Conservation (phyloP, 1,284 basidiomycete species). For the Cutaneotrichosporon sp. region DNA sequence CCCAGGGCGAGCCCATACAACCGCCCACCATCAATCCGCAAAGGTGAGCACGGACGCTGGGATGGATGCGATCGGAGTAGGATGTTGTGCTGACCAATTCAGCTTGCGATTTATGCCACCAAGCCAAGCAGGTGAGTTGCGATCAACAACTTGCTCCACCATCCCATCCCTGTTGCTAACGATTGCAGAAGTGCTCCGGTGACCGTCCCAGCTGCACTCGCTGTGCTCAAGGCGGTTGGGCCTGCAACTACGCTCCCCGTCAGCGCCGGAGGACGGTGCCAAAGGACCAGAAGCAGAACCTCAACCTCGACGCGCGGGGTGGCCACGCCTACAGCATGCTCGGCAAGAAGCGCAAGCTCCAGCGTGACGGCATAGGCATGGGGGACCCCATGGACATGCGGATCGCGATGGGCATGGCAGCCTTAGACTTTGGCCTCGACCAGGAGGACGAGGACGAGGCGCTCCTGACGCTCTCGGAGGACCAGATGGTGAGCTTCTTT, state of each 20-base stretch:
- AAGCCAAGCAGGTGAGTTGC: constrained; percentile 46
- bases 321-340: constrained; percentile 4
- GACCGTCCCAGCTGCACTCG: constrained; percentile 51
- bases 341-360: constrained; percentile 49
- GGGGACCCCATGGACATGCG: constrained; percentile 46
- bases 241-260: constrained; percentile 50
- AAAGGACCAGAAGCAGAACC: constrained; percentile 42
- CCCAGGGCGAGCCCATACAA: constrained; percentile 20
- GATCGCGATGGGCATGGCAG: constrained; percentile 51
- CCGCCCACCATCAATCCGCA: constrained; percentile 50
- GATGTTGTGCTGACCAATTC: constrained; percentile 2
- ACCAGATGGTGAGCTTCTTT: constrained; percentile 45
- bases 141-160: neutral
- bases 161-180: constrained; percentile 10
- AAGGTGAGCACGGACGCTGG: constrained; percentile 31
- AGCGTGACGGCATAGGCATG: constrained; percentile 30
- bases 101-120: constrained; percentile 53
- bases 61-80: neutral
- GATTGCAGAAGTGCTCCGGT: constrained; percentile 49
- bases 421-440: constrained; percentile 48
- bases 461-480: constrained; percentile 45
- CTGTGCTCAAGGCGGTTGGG: constrained; percentile 50
- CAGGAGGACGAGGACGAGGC: constrained; percentile 49
- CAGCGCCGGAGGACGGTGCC: constrained; percentile 51
- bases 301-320: constrained; percentile 21